A percentile compares a stretch with the other conserved stretches of the same genome.
phyloP scores from a whole-genome alignment of 306 rosid genomes.

The Ochetophila trinervis region DNA sequence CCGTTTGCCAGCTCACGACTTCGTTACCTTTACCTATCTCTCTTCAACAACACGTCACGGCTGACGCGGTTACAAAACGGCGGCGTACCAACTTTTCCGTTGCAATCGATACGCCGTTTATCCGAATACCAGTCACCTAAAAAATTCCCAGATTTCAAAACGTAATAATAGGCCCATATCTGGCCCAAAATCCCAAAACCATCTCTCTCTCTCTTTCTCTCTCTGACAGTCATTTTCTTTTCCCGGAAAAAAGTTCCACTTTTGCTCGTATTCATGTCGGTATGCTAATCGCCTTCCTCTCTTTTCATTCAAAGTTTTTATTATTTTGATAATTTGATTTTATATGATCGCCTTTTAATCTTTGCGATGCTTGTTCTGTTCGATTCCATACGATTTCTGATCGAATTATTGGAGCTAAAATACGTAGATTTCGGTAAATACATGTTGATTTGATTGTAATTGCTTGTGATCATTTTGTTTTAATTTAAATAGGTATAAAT shows the following conservation, averaged over 20 bases:
- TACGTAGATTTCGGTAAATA: slow-evolving; percentile 1
- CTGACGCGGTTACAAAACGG: slow-evolving; percentile 32
- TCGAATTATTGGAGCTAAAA: slow-evolving; percentile 21
- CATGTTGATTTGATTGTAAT: slow-evolving; percentile 2
- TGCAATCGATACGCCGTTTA: slow-evolving; percentile 32
- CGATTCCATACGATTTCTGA: slow-evolving; percentile 28
- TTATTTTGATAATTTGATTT: neutral
- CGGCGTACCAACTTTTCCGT: slow-evolving; percentile 4
- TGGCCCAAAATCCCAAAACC: slow-evolving; percentile 46
- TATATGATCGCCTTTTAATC: neutral
- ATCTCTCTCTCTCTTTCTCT: slow-evolving; percentile 26
- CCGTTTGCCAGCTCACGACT: slow-evolving; percentile 40
- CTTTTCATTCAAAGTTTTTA: neutral
- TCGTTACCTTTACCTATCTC: slow-evolving; percentile 2
- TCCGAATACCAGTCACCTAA: neutral
- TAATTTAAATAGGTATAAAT: neutral
- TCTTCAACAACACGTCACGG: slow-evolving; percentile 24
- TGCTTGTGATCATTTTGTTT: neutral
- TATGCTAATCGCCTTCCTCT: slow-evolving; percentile 36
- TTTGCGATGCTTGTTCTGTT: slow-evolving; percentile 19
- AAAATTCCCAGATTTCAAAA: slow-evolving; percentile 5
- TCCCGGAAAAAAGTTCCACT: slow-evolving; percentile 23
- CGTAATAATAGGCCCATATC: slow-evolving; percentile 48
- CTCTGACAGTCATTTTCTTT: slow-evolving; percentile 27
- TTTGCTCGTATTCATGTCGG: slow-evolving; percentile 82